phyloP scores from a whole-genome alignment of 495 filamentous ascomycete genomes.

The Xylaria longipes region DNA sequence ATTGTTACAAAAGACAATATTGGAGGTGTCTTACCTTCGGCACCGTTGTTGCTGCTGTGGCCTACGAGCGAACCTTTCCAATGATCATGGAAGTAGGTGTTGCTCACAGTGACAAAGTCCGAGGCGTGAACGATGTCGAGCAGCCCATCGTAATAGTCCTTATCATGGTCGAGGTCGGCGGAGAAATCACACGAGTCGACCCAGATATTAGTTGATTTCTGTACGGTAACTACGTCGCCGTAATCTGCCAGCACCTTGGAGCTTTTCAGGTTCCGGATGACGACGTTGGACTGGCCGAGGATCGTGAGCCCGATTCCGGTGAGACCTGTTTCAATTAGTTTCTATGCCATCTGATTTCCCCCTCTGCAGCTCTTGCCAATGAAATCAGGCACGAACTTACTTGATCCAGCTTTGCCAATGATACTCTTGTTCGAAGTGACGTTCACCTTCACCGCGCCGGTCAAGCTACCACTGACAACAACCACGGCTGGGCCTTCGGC shows the following conservation, averaged over 20 bases:
- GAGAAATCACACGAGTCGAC: slow-evolving; percentile 73
- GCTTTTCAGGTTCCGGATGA: slow-evolving; percentile 68
- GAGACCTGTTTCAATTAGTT: slow-evolving; percentile 40
- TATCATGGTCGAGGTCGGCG: slow-evolving; percentile 59
- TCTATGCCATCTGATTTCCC: background rate
- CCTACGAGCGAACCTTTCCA: slow-evolving; percentile 70
- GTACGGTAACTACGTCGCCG: slow-evolving; percentile 66
- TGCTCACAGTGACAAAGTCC: slow-evolving; percentile 60
- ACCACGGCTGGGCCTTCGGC: slow-evolving; percentile 54
- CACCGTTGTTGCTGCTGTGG: slow-evolving; percentile 61
- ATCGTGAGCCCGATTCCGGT: slow-evolving; percentile 56
- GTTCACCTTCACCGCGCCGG: slow-evolving; percentile 47
- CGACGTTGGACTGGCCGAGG: slow-evolving; percentile 57
- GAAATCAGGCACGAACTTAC: slow-evolving; percentile 22
- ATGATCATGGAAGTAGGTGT: slow-evolving; percentile 65
- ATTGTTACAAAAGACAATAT: background rate
- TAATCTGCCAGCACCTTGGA: slow-evolving; percentile 63
- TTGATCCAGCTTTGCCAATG: slow-evolving; percentile 45
- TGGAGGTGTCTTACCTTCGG: slow-evolving; percentile 34
- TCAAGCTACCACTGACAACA: slow-evolving; percentile 53
- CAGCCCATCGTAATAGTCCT: slow-evolving; percentile 73
- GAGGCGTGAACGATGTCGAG: slow-evolving; percentile 64
- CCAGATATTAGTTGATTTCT: slow-evolving; percentile 66
- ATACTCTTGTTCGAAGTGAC: slow-evolving; percentile 62
- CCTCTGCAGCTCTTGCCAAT: background rate